Percentiles rank a stretch among this genome's conserved stretches.
Evolutionary conservation across 306 rosid genomes (phyloP).

Genomic region (Castanopsis chinensis): DNA sequence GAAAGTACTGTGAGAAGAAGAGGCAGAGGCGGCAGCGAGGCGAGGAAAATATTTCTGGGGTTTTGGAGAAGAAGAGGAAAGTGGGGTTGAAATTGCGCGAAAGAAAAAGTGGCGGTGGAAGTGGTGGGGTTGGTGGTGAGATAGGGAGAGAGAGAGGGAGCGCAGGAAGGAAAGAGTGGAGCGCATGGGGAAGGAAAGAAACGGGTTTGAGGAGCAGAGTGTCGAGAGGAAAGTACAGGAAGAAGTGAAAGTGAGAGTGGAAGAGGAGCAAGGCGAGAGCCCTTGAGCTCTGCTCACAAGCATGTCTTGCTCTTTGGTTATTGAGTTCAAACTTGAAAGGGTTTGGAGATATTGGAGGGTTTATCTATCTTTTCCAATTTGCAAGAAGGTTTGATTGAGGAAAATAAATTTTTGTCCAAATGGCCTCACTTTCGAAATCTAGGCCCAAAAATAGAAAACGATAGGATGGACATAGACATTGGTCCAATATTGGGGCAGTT

Average conservation of each 20-base stretch:
- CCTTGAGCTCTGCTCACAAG: slow-evolving; percentile 24
- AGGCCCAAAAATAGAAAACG: background rate
- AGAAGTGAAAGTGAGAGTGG: slow-evolving; percentile 3
- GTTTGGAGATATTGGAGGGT: background rate
- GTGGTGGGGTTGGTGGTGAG: slow-evolving; percentile 9
- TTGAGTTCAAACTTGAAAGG: background rate
- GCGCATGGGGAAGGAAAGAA: slow-evolving; percentile 17
- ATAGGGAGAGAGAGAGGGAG: slow-evolving; percentile 26
- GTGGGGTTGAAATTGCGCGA: background rate
- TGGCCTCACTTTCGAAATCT: too few species aligned
- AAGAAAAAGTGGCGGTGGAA: background rate
- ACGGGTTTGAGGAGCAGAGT: background rate
- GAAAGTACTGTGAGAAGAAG: slow-evolving; percentile 15
- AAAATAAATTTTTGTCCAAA: too few species aligned
- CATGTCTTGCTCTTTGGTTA: slow-evolving; percentile 2
- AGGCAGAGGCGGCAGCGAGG: slow-evolving; percentile 6
- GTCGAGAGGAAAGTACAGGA: background rate
- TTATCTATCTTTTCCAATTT: background rate
- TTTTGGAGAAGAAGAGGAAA: background rate
- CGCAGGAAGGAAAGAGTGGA: slow-evolving; percentile 17
- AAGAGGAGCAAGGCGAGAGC: background rate
- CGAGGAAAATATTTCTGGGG: background rate
- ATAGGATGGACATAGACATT: too few species aligned
- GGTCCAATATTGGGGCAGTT: too few species aligned
- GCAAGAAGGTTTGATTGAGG: too few species aligned